Evolutionary conservation across 2,329 filamentous ascomycete genomes (phyloP), one percentile per base, ranked within the genome.

Genomic region (Didymella pinodella): DNA sequence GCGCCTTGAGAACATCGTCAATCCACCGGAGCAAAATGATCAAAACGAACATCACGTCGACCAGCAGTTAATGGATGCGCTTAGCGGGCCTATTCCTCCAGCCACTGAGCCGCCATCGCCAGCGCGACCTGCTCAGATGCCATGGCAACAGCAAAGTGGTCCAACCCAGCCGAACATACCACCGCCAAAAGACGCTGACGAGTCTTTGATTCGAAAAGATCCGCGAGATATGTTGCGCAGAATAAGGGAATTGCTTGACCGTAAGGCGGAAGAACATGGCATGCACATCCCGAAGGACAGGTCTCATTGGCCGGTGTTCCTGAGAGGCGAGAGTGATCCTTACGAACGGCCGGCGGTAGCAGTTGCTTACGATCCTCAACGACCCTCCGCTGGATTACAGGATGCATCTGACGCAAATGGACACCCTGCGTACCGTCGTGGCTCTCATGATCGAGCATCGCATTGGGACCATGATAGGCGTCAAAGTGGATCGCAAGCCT

Each of bases 401-500:
- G 59, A 58, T 59, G 59, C 59, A 5, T 66, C 73, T 22, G 63
- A 70, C 45, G 57, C 62, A 36, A 56, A 54, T 29, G 62, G 58
- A 32, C 59, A 64, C 26, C 48, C 54, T 32, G 54, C 60, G 6
- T 58, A 63, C 45, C 71, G 68, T 32, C 72, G 68, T 36, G 65
- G 36, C 22, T 73, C 72, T 14, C 62, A 70, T 20, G 71, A 74
- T 44, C 69, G 68, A 26, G 31, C 63, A 48, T 59, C 66, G 16
- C 66, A 65, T 4, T 73, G 67, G 69, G 68, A 74, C 25, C 68
- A 63, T 20, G 67, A 68, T 16, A 71, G 71, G 46, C 70, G 69
- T 11, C 50, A 64, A 38, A 75, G 72, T 55, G 66, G 64, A 28
- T 70, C 72, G 26, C 71, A 75, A 52, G 61, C 59, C 51, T 60